Evolutionary conservation across 441 rosid species (phyloP), one percentile per base, ranked within the genome.

Genomic region (Adansonia gregorii): DNA sequence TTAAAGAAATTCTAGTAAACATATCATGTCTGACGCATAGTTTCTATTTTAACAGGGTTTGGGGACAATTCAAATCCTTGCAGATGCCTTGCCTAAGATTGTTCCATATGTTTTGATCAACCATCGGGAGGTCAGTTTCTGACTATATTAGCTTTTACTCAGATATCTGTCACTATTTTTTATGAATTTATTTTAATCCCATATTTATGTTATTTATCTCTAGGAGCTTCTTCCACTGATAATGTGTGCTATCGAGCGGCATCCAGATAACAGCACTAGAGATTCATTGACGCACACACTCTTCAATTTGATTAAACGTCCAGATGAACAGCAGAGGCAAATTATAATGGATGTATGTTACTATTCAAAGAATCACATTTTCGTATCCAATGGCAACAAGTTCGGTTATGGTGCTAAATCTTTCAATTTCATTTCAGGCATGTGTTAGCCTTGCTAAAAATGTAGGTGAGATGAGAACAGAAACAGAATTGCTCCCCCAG

Each of bases 181-280:
- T 15, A 4, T 20, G 45, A 27, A 63, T 65, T 56, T 41, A 35
- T 76, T 46, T 48, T 11, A 19, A 14, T 64, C 61, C 61, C 20
- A 39, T 22, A 27, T 59, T 35, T 79, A 78, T 45, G 76, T 71
- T 76, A 66, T 85, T 71, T 51, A 22, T 69, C 66, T 17, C 48
- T 87, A 96, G 99, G 98, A 92, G 87, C 97, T 96, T 80, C 99
- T 96, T 71, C 97, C 99, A n/a, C 84, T 96, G 82, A 96, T 96
- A 87, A 96, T 94, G 99, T 96, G 99, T 86, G 98, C 97, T 64
- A 96, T 96, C 67, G 98, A 95, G 87, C 91, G 97, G 78, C 99
- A 96, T 86, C 98, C 99, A 73, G 94, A 86, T 82, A 80, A 91
- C 77, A 79, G 73, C 72, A 89, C 90, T 63, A 87, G 97, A 75